Base-by-base conservation (phyloP, 2,329 filamentous ascomycete genomes). In the Curvularia verruculosa region DNA sequence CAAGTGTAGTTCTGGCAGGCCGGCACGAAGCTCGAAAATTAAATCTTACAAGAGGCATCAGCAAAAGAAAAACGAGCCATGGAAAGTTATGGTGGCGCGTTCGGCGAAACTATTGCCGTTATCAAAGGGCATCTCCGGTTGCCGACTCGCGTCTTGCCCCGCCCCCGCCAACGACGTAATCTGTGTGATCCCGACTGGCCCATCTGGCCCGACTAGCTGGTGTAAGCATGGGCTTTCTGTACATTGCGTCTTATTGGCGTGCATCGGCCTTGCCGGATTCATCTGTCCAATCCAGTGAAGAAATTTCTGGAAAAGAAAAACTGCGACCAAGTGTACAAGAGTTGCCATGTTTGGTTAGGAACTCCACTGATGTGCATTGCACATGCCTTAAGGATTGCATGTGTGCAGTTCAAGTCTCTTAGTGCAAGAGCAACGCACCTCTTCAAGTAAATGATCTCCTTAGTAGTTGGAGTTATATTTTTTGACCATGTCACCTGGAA, bases 1-100 rank as follows among this genome's bases (percentile, higher is more conserved):
- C 40, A 15, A 52, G n/a, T 13, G 59, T 28, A 37, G 53, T 58
- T 50, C 54, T 58, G 41, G 61, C 43, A 41, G 65, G 48, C 48
- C 58, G 60, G 49, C 70, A 73, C 44, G 70, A 65, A 52, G 65
- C 70, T 64, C 66, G 54, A 12, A 73, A 48, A 10, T 62, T 65
- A 45, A 71, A 74, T 49, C 59, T 67, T 46, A 74, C 66, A 15
- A 52, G 53, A 67, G 69, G 68, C 71, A 75, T 74, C 58, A 72
- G 46, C 13, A 23, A 29, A 18, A 37, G 24, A 46, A 43, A 46
- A 52, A 46, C 49, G 45, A 21, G 31, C 19, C 19, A 18, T 34
- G 1, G 49, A 36, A 37, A 40, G 28, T 18, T 54, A 44, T 23
- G 44, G 55, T 39, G 50, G 50, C 41, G 46, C 46, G 29, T 31